A percentile compares a stretch with the other conserved stretches of the same genome.
Evolutionary conservation across 1,284 basidiomycete species (phyloP).

Genomic region (Heterobasidion occidentale): DNA sequence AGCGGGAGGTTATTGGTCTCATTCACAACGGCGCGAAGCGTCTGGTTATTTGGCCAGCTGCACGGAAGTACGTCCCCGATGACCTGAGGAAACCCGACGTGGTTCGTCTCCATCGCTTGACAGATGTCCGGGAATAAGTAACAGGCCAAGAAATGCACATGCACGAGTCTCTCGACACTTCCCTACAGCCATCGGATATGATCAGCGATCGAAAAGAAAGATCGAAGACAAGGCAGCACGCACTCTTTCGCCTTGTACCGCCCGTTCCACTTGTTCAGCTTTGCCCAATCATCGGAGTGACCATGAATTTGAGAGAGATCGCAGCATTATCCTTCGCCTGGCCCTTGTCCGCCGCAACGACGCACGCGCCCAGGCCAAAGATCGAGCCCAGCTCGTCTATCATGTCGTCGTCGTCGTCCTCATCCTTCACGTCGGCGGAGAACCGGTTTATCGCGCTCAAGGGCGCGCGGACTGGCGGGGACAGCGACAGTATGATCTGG

Average conservation of each 20-base stretch:
- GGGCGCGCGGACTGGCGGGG: no score
- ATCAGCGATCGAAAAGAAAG: background rate
- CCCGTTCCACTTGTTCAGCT: background rate
- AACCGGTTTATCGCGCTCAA: background rate
- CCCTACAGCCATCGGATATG: background rate
- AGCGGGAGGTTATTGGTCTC: background rate
- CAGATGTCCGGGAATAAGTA: background rate
- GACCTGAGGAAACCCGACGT: background rate
- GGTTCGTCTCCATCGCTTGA: background rate
- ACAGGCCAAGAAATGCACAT: slow-evolving; percentile 1
- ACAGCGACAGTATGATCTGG: no score
- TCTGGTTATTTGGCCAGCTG: background rate
- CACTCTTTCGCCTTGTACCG: background rate
- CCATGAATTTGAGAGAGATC: background rate
- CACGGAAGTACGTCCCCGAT: background rate
- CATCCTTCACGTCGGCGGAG: background rate
- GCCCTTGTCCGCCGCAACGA: background rate
- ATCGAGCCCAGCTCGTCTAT: background rate
- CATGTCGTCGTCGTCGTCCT: background rate
- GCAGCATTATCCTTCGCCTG: background rate
- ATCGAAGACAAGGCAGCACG: background rate
- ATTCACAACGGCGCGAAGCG: background rate
- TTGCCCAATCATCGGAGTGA: background rate
- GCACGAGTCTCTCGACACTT: background rate
- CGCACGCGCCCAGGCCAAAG: background rate